Evolutionary conservation across 2,329 filamentous ascomycete genomes (phyloP), one percentile per base, ranked within the genome.

Genomic region (Chaetomiaceae sp.): DNA sequence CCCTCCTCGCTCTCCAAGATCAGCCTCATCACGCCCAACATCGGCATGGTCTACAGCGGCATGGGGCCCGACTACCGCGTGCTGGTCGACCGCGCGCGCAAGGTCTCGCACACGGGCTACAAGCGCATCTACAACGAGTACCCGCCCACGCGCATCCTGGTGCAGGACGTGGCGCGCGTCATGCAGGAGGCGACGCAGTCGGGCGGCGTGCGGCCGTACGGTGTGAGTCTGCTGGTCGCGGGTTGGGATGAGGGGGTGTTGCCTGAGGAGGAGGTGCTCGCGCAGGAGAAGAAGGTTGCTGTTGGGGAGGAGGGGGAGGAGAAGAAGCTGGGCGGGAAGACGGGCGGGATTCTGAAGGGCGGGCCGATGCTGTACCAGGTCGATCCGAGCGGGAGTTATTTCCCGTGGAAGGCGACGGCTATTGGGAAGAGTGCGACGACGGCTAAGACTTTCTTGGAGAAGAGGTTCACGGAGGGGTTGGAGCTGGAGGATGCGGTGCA

Each of bases 111-210:
- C 77, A 95, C 94, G 44, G 88, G 86, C 72, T 99, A 99, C 85
- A 99, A 99, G 84, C 90, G 94, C 73, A 91, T 99, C 78, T 99
- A 99, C 81, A 99, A 99, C 76, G 94, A 99, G 77, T 99, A 99
- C 77, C 94, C 94, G n/a, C 94, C 94, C 6, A 99, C 94, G 53
- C 86, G 94, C 72, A 99, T 99, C 87, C 83, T 99, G 76, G 94
- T 99, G 53, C 94, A 99, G 75, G 94, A 99, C 68, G 91, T 99
- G 54, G 94, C 94, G 56, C 84, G 91, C 61, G 92, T 97, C 63
- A 96, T 99, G 87, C 94, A 99, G 75, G 94, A 99, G 76, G 94
- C 94, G 57, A 99, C 94, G 56, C 94, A 99, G 74, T 96, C 90
- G 36, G 94, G 94, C 69, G 94, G 94, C 83, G 92, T 99, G 60